Conservation (phyloP, 768 basidiomycete species). For the Suillus subluteus region DNA sequence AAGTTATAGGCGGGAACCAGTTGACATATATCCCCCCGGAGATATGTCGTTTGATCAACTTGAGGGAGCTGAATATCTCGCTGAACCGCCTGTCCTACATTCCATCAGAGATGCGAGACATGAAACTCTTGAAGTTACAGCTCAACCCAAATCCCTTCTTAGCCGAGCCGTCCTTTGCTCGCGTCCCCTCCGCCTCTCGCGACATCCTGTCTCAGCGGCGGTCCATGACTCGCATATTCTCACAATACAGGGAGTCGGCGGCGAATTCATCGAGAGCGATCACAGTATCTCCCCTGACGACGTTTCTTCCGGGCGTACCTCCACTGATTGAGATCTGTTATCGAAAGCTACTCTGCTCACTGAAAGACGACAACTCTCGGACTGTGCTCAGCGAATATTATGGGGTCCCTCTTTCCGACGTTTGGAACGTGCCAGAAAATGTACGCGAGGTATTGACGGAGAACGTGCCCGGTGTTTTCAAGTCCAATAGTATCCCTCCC, state of each 20-base stretch:
- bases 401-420: conserved; percentile 34
- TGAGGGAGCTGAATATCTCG: conserved; percentile 64
- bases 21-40: conserved; percentile 65
- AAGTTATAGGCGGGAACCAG: conserved; percentile 54
- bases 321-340: conserved; percentile 42
- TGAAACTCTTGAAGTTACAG: conserved; percentile 51
- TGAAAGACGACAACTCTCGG: conserved; percentile 10
- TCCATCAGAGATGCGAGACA: conserved; percentile 65
- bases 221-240: conserved; percentile 17
- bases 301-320: conserved; percentile 26
- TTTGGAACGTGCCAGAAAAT: conserved; percentile 28
- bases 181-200: conserved; percentile 15
- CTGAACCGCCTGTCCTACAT: conserved; percentile 61
- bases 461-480: conserved; percentile 33
- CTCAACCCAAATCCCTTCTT: conserved; percentile 68
- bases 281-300: conserved; percentile 25
- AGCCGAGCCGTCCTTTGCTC: conserved; percentile 29
- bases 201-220: conserved; percentile 17
- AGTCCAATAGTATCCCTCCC: neutral
- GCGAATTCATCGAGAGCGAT: conserved; percentile 8
- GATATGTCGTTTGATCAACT: conserved; percentile 53
- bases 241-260: conserved; percentile 14
- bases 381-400: conserved; percentile 29
- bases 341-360: conserved; percentile 39
- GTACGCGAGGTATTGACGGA: conserved; percentile 30